Percentiles rank a stretch among this genome's conserved stretches.
Evolutionary conservation across 139 green algal genomes (phyloP).

Genomic region (Micromonas pusilla): DNA sequence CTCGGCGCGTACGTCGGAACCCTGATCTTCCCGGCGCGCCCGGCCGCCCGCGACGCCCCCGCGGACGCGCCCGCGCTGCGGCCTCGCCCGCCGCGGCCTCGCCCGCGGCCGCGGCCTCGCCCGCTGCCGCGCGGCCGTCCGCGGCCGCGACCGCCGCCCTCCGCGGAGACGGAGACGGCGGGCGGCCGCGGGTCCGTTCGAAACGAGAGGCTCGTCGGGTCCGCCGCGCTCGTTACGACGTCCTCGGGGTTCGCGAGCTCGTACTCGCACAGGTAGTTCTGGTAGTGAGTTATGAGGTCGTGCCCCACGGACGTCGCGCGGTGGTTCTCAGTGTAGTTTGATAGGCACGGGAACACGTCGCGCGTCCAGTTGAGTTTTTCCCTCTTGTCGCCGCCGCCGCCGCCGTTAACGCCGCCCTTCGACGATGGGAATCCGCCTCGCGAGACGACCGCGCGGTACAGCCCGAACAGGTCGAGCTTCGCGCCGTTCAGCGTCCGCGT

Average conservation of each 20-base stretch:
- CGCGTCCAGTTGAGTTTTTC: slow-evolving; percentile 7
- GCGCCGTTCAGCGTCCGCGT: slow-evolving; percentile 13
- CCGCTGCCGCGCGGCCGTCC: background rate
- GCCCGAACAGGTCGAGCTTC: slow-evolving; percentile 22
- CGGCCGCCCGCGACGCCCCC: background rate
- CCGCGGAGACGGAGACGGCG: background rate
- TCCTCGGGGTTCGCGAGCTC: slow-evolving; percentile 18
- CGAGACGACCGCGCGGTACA: slow-evolving; percentile 6
- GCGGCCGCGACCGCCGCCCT: background rate
- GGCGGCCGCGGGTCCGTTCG: background rate
- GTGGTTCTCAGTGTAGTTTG: slow-evolving; percentile 21
- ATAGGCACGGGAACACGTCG: slow-evolving; percentile 13
- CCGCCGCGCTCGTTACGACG: background rate
- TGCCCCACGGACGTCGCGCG: slow-evolving; percentile 13
- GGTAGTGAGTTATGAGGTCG: slow-evolving; percentile 20
- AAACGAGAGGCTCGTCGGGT: background rate
- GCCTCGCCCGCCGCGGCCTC: background rate
- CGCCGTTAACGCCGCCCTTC: background rate
- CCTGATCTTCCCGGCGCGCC: background rate
- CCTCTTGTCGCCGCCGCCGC: background rate
- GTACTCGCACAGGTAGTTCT: slow-evolving; percentile 18
- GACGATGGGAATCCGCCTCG: slow-evolving; percentile 15
- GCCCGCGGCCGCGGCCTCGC: no score
- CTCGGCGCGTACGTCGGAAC: background rate
- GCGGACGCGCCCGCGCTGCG: background rate